Evolutionary conservation across 257 asterid genomes (phyloP).

Genomic region (Nicotiana knightiana): DNA sequence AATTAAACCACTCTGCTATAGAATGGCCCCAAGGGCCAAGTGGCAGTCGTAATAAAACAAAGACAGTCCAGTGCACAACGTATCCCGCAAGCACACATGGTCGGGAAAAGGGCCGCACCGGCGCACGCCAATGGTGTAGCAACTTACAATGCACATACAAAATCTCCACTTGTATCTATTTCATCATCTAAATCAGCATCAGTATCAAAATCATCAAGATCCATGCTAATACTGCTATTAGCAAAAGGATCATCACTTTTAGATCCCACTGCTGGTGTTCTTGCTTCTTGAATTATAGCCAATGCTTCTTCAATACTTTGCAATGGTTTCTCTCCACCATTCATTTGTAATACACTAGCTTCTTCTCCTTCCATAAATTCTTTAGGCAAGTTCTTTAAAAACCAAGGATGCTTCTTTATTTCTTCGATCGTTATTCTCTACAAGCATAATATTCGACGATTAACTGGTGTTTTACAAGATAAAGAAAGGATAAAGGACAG

Average conservation of each 20-base stretch:
- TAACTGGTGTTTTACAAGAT: background rate
- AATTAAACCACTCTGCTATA: background rate
- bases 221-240: background rate
- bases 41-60: background rate
- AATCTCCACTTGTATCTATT: constrained; percentile 8
- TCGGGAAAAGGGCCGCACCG: too few species aligned
- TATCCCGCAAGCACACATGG: too few species aligned
- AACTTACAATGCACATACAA: background rate
- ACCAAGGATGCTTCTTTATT: constrained; percentile 10
- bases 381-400: constrained; percentile 4
- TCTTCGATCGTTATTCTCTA: constrained; percentile 8
- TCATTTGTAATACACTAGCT: background rate
- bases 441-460: background rate
- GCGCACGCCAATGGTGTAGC: too few species aligned
- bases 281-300: constrained; percentile 13
- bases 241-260: background rate
- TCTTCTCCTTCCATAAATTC: constrained; percentile 9
- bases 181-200: constrained; percentile 14
- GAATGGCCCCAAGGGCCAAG: background rate
- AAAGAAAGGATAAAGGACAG: background rate
- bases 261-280: background rate
- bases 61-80: too few species aligned
- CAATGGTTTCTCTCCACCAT: background rate
- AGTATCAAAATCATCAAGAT: constrained; percentile 6
- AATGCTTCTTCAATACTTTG: constrained; percentile 11